phyloP scores from a whole-genome alignment of 148 eudicot species.

The Amaranthus hypochondriacus region DNA sequence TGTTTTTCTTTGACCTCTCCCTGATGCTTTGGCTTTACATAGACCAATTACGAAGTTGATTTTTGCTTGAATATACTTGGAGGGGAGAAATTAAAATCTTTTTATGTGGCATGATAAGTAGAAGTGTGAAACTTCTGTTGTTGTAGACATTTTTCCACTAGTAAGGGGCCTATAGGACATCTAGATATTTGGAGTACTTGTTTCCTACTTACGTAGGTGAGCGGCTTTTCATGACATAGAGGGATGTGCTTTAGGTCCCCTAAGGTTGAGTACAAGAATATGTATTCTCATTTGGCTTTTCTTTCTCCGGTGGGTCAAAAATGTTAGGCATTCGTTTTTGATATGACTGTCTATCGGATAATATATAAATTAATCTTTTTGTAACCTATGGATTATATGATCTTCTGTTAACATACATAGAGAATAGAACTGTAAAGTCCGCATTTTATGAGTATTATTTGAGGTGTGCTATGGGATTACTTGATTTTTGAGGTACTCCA shows the following conservation, averaged over 20 bases:
- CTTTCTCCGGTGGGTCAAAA: background rate
- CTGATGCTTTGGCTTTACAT: background rate
- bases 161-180: background rate
- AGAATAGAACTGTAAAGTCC: background rate
- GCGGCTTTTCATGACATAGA: background rate
- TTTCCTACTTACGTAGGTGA: background rate
- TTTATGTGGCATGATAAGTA: background rate
- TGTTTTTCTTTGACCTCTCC: background rate
- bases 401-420: background rate
- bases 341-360: background rate
- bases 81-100: background rate
- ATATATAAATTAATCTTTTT: background rate
- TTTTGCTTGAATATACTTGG: background rate
- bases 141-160: background rate
- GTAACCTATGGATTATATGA: background rate
- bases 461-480: background rate
- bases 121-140: background rate
- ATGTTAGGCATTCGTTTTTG: background rate
- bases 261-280: background rate
- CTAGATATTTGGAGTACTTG: background rate
- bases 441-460: background rate
- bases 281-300: background rate
- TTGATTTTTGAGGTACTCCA: slow-evolving; percentile 2
- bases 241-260: background rate
- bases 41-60: background rate